Percentiles rank a stretch among this genome's conserved stretches.
Evolutionary conservation across 2,329 filamentous ascomycete genomes (phyloP).

Genomic region (Fusarium ramigenum): DNA sequence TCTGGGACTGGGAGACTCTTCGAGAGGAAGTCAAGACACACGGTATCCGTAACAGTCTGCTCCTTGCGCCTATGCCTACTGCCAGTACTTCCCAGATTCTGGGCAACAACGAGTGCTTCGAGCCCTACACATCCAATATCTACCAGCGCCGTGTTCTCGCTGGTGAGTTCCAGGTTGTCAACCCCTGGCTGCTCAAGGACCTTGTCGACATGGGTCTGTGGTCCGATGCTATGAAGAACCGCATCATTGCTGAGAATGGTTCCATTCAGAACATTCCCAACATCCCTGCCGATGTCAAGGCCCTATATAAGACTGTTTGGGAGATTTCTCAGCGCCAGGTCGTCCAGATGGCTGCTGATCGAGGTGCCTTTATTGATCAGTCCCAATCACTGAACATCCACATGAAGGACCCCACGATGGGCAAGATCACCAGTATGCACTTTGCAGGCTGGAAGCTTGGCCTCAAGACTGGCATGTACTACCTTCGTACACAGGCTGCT

Average conservation of each 20-base stretch:
- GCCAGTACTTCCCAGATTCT: slow-evolving; percentile 97
- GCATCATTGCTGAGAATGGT: slow-evolving; percentile 96
- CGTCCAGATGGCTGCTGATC: slow-evolving; percentile 97
- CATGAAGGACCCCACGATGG: slow-evolving; percentile 99
- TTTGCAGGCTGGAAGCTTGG: slow-evolving; percentile 99
- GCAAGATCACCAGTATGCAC: slow-evolving; percentile 99
- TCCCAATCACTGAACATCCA: slow-evolving; percentile 99
- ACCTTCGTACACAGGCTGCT: slow-evolving; percentile 96
- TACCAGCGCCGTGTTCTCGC: slow-evolving; percentile 98
- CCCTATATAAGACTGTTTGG: slow-evolving; percentile 99
- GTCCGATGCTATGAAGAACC: slow-evolving; percentile 99
- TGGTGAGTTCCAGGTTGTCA: slow-evolving; percentile 99
- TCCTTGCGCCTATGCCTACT: slow-evolving; percentile 97
- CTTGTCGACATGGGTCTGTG: slow-evolving; percentile 97
- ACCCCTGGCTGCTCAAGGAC: slow-evolving; percentile 98
- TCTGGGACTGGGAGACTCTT: slow-evolving; percentile 94
- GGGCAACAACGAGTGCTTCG: slow-evolving; percentile 99
- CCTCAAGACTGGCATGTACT: slow-evolving; percentile 99
- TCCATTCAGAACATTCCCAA: slow-evolving; percentile 97
- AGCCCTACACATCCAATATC: slow-evolving; percentile 99
- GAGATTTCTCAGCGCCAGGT: slow-evolving; percentile 97
- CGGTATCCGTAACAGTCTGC: slow-evolving; percentile 93
- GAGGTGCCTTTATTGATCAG: slow-evolving; percentile 98
- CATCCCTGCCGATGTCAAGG: slow-evolving; percentile 95
- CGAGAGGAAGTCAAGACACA: slow-evolving; percentile 93